Evolutionary conservation across 2,329 filamentous ascomycete species (phyloP), one percentile per base, ranked within the genome.

Genomic region (Rhynchosporium secalis): DNA sequence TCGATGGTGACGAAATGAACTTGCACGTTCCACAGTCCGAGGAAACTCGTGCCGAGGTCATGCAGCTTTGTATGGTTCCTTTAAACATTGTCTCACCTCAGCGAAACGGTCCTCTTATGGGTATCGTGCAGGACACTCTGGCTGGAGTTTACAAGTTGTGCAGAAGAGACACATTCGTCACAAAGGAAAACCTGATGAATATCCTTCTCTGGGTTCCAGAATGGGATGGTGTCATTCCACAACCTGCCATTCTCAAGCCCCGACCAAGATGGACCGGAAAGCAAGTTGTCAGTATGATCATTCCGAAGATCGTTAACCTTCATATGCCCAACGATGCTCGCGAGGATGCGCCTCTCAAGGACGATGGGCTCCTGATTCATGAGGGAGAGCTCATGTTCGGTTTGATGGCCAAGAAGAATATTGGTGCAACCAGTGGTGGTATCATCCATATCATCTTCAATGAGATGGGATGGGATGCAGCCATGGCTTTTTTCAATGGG

Each of bases 1-100:
- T 99, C 79, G 95, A 99, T 74, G 95, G 95, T 79, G 95, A 99
- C 76, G 95, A 99, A 78, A 99, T 99, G 95, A 99, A 99, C 75
- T 86, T 99, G 79, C 95, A 99, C 84, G 96, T 99, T 58, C 96
- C 95, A 3, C 95, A 99, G 74, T 95, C 91, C 43, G 93, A 99
- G 74, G 96, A 99, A 77, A 96, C 96, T 40, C 90, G 95, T 64
- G 92, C 96, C 51, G 95, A 99, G 77, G 86, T 99, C 70, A 91
- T 87, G 76, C 89, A 98, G 75, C 85, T 99, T 13, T 98, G 94
- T 76, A 89, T 98, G 84, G 95, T 99, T n/a, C 95, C 95, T 0
- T 85, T 95, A 71, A 97, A 99, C 76, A 98, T 99, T 72, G 96
- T 99, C 9, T 99, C 96, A 1, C 95, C 95, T 4, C 95, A 99